phyloP scores from a whole-genome alignment of 1,284 basidiomycete species.

The Laetiporus sulphureus region DNA sequence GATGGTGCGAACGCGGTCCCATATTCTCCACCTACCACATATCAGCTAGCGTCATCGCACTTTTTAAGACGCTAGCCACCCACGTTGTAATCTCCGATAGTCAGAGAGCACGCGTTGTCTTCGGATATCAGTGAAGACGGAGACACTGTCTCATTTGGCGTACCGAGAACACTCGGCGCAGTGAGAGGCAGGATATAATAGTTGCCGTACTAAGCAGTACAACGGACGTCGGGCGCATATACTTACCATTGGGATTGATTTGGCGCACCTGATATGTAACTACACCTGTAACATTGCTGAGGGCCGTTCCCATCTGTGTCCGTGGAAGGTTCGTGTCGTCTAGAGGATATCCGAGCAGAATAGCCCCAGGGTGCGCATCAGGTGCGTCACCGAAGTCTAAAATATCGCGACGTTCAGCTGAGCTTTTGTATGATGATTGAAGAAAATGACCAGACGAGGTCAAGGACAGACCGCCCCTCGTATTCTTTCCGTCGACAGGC shows the following conservation, averaged over 20 bases:
- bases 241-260: too few relatives aligned
- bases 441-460: constrained; percentile 32
- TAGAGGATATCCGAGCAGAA: constrained; percentile 48
- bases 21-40: constrained; percentile 58
- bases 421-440: background rate
- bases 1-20: constrained; percentile 41
- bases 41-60: too few relatives aligned
- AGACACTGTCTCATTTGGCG: constrained; percentile 28
- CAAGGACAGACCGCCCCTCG: constrained; percentile 50
- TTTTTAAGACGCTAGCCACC: too few relatives aligned
- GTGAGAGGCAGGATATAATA: constrained; percentile 52
- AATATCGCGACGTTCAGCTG: too few relatives aligned
- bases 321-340: constrained; percentile 49
- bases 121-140: constrained; percentile 34
- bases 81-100: constrained; percentile 59
- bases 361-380: constrained; percentile 51
- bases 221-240: background rate
- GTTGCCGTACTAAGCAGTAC: constrained; percentile 35
- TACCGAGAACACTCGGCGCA: constrained; percentile 40
- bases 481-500: constrained; percentile 50
- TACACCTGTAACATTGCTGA: constrained; percentile 51
- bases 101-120: constrained; percentile 39
- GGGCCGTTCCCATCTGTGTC: constrained; percentile 38
- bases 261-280: constrained; percentile 48
- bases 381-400: constrained; percentile 41